phyloP scores from a whole-genome alignment of 139 green algal species.

The Picochlorum sp. region DNA sequence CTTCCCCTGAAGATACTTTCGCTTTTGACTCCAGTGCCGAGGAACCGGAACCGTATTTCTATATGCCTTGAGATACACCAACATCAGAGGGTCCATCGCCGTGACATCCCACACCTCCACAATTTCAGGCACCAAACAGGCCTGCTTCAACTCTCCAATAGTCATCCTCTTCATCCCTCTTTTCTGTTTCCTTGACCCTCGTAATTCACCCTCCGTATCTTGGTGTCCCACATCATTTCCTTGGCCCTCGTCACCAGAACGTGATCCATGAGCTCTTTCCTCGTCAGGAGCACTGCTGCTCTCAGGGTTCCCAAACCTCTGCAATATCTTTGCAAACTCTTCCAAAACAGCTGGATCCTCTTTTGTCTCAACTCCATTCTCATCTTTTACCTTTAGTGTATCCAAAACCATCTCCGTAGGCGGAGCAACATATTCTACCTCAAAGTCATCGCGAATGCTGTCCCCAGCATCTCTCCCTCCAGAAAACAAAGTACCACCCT shows the following conservation, averaged over 20 bases:
- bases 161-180: constrained; percentile 68
- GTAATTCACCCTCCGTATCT: constrained; percentile 38
- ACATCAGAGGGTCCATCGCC: constrained; percentile 74
- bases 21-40: constrained; percentile 94
- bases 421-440: constrained; percentile 57
- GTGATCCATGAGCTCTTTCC: neutral
- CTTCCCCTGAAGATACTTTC: constrained; percentile 90
- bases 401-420: constrained; percentile 37
- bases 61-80: constrained; percentile 91
- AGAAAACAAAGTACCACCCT: no score
- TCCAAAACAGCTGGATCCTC: constrained; percentile 47
- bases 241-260: neutral
- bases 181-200: constrained; percentile 69
- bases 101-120: constrained; percentile 98
- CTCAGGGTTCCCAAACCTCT: neutral
- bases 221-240: constrained; percentile 36
- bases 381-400: neutral
- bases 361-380: neutral
- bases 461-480: neutral
- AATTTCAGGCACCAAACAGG: constrained; percentile 78
- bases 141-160: constrained; percentile 85
- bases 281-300: neutral
- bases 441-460: constrained; percentile 21
- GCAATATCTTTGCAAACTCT: constrained; percentile 46
- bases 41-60: constrained; percentile 91